These are phyloP conservation scores for Suhomyces taliae DNA, from an alignment of 1,139 yeast genomes.

Conservation along the genomic window DNA sequence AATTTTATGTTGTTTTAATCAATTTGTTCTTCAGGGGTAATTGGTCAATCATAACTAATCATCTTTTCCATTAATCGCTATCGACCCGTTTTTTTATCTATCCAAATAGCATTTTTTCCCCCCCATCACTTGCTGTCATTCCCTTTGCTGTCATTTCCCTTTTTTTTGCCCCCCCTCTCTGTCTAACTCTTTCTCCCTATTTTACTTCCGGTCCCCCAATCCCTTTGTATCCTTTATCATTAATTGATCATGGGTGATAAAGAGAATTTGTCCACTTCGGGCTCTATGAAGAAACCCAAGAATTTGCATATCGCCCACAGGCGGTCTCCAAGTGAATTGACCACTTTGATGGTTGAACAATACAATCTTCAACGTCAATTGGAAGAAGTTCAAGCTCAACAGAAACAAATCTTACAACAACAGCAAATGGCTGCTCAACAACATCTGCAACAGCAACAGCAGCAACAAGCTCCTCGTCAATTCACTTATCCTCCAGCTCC, in stretches of 20 bases:
- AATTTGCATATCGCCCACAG: slow-evolving; percentile 88
- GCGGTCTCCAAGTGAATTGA: slow-evolving; percentile 89
- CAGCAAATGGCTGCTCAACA: slow-evolving; percentile 45
- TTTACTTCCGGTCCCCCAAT: not conserved
- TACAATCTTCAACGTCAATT: slow-evolving; percentile 89
- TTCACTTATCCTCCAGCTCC: slow-evolving; percentile 17
- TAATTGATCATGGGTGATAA: slow-evolving; percentile 8
- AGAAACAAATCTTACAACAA: slow-evolving; percentile 77
- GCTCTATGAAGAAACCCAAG: slow-evolving; percentile 29
- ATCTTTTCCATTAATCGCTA: not conserved
- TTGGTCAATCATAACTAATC: no score
- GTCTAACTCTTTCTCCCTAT: not conserved
- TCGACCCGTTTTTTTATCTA: not conserved
- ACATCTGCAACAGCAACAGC: slow-evolving; percentile 1
- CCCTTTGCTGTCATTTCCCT: not conserved
- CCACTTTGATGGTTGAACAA: slow-evolving; percentile 93
- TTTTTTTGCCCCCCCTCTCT: not conserved
- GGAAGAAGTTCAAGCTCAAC: slow-evolving; percentile 89
- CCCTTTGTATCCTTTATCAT: not conserved
- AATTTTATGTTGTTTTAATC: not conserved
- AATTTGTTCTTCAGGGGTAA: not conserved
- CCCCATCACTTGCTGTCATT: not conserved
- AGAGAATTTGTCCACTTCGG: slow-evolving; percentile 19
- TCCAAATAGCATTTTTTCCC: not conserved
- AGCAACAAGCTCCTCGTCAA: slow-evolving; percentile 13